Evolutionary conservation across 495 filamentous ascomycete genomes (phyloP).

Genomic region (Pyrenula massariospora): DNA sequence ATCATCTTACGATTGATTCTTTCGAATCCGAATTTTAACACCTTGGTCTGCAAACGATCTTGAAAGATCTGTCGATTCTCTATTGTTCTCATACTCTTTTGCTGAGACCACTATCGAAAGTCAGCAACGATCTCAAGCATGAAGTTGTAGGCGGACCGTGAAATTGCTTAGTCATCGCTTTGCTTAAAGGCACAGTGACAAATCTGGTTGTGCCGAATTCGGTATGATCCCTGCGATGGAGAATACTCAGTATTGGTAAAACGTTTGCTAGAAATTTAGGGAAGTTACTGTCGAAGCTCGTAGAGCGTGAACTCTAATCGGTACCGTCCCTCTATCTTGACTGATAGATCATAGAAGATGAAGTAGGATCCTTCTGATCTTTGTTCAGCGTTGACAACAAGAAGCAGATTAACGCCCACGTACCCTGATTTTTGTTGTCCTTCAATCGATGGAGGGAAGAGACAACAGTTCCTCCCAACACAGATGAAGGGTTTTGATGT

Average conservation of each 20-base stretch:
- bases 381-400: constrained; percentile 7
- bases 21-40: constrained; percentile 76
- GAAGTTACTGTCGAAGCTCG: constrained; percentile 62
- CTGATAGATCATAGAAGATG: constrained; percentile 88
- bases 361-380: constrained; percentile 80
- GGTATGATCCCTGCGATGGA: background rate
- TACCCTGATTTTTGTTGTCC: constrained; percentile 74
- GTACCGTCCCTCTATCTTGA: constrained; percentile 68
- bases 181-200: background rate
- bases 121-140: background rate
- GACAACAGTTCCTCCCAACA: constrained; percentile 69
- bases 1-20: constrained; percentile 64
- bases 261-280: background rate
- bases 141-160: constrained; percentile 35
- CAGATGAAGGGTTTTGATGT: constrained; percentile 34
- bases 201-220: background rate
- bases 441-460: constrained; percentile 91
- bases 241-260: background rate
- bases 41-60: constrained; percentile 93
- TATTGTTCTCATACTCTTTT: constrained; percentile 79
- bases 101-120: constrained; percentile 46
- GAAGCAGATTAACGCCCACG: constrained; percentile 7
- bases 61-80: constrained; percentile 84
- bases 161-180: constrained; percentile 55
- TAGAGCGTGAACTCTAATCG: constrained; percentile 78